Evolutionary conservation across 768 basidiomycete genomes (phyloP).

Genomic region (Termitomyces sp.): DNA sequence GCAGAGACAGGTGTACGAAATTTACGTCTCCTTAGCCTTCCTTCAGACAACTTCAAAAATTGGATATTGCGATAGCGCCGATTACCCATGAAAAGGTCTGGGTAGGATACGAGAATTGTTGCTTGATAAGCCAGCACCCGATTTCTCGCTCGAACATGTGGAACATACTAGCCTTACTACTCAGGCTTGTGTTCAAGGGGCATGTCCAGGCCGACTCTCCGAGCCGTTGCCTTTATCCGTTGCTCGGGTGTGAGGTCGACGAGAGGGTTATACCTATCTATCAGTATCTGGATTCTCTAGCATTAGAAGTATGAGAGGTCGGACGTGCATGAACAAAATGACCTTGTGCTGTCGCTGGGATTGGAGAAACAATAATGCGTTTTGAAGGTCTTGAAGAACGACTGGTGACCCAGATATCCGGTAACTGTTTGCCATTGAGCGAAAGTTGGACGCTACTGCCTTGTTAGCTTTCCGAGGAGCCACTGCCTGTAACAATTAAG

Average conservation of each 20-base stretch:
- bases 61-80: too few species aligned
- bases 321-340: constrained; percentile 11
- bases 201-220: constrained; percentile 83
- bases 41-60: too few species aligned
- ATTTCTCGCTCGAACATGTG: neutral
- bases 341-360: constrained; percentile 79
- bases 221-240: constrained; percentile 77
- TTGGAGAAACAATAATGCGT: constrained; percentile 59
- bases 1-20: too few species aligned
- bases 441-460: constrained; percentile 44
- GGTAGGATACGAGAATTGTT: neutral
- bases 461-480: constrained; percentile 32
- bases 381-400: constrained; percentile 45
- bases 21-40: too few species aligned
- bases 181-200: constrained; percentile 41
- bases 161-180: neutral
- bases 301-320: neutral
- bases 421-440: constrained; percentile 43
- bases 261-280: constrained; percentile 86
- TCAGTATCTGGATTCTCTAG: constrained; percentile 44
- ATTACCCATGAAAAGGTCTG: too few species aligned
- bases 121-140: neutral
- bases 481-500: constrained; percentile 19
- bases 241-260: constrained; percentile 77
- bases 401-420: constrained; percentile 19